Percentiles rank a stretch among this genome's conserved stretches.
Evolutionary conservation across 768 basidiomycete genomes (phyloP).

Genomic region (Mycena metata): DNA sequence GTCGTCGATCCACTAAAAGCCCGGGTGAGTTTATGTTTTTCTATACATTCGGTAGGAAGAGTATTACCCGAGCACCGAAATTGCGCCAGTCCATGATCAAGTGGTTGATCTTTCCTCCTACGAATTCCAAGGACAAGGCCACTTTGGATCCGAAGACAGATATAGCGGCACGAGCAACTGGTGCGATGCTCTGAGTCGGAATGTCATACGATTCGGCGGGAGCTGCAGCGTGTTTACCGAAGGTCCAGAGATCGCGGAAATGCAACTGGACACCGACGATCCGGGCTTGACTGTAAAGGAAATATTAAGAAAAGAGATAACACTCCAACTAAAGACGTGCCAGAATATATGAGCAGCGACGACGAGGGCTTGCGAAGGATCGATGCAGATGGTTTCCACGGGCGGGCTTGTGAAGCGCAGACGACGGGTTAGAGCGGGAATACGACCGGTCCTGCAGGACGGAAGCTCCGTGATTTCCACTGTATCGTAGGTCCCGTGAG

Average conservation of each 20-base stretch:
- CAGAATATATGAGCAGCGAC: slow-evolving; percentile 58
- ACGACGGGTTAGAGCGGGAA: slow-evolving; percentile 60
- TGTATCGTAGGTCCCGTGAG: slow-evolving; percentile 55
- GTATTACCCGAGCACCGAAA: slow-evolving; percentile 59
- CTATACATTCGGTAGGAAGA: neutral
- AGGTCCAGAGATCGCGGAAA: slow-evolving; percentile 68
- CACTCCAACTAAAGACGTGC: slow-evolving; percentile 42
- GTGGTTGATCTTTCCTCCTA: slow-evolving; percentile 57
- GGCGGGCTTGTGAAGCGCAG: slow-evolving; percentile 59
- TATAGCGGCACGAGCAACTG: slow-evolving; percentile 53
- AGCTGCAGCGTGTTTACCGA: slow-evolving; percentile 66
- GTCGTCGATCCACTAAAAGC: slow-evolving; percentile 62
- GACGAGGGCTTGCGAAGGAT: slow-evolving; percentile 60
- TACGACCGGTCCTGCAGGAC: slow-evolving; percentile 59
- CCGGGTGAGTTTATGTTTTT: slow-evolving; percentile 4
- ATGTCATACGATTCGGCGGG: slow-evolving; percentile 57
- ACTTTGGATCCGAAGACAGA: slow-evolving; percentile 60
- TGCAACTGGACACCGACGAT: slow-evolving; percentile 61
- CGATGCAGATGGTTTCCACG: slow-evolving; percentile 61
- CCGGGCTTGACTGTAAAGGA: slow-evolving; percentile 50
- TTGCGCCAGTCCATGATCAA: slow-evolving; percentile 65
- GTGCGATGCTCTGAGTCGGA: slow-evolving; percentile 51
- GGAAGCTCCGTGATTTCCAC: slow-evolving; percentile 64
- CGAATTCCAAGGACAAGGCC: slow-evolving; percentile 57
- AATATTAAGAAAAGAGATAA: slow-evolving; percentile 3